phyloP scores from a whole-genome alignment of 306 rosid species.

The Vigna angularis region DNA sequence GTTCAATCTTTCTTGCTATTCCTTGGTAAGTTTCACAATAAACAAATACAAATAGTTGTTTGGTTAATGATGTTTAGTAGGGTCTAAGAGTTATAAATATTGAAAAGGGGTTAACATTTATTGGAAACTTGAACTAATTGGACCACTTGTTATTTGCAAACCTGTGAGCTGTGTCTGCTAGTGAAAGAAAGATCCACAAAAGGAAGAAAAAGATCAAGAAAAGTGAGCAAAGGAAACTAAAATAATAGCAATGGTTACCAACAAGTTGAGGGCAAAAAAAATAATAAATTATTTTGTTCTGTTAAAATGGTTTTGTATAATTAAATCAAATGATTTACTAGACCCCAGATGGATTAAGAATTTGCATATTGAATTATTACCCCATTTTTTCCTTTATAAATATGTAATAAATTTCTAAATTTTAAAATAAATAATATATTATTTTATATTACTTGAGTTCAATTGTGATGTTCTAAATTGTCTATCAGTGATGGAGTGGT shows the following conservation, averaged over 20 bases:
- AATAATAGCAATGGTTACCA: neutral
- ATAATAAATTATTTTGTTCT: neutral
- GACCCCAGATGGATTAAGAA: slow-evolving; percentile 10
- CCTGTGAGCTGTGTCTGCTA: slow-evolving; percentile 28
- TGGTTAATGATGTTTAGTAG: slow-evolving; percentile 34
- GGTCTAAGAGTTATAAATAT: slow-evolving; percentile 14
- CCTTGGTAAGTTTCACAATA: neutral
- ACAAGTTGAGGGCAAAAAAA: slow-evolving; percentile 26
- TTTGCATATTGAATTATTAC: neutral
- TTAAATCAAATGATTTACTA: slow-evolving; percentile 35
- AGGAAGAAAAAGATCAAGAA: slow-evolving; percentile 27
- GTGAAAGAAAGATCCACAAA: slow-evolving; percentile 25
- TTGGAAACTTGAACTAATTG: slow-evolving; percentile 31
- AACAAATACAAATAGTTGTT: slow-evolving; percentile 14
- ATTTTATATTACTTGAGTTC: too few relatives aligned
- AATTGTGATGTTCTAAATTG: too few relatives aligned
- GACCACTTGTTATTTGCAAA: slow-evolving; percentile 30
- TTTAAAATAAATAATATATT: too few relatives aligned
- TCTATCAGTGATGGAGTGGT: neutral
- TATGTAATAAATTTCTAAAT: too few relatives aligned
- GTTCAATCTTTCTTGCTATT: neutral
- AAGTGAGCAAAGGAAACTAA: slow-evolving; percentile 4
- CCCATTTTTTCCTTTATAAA: slow-evolving; percentile 7
- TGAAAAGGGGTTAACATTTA: slow-evolving; percentile 30
- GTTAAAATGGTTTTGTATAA: slow-evolving; percentile 31